These are phyloP conservation scores for Backusella sp. DNA, from an alignment of 192 early-diverging fungal genomes.

Conservation along the genomic window DNA sequence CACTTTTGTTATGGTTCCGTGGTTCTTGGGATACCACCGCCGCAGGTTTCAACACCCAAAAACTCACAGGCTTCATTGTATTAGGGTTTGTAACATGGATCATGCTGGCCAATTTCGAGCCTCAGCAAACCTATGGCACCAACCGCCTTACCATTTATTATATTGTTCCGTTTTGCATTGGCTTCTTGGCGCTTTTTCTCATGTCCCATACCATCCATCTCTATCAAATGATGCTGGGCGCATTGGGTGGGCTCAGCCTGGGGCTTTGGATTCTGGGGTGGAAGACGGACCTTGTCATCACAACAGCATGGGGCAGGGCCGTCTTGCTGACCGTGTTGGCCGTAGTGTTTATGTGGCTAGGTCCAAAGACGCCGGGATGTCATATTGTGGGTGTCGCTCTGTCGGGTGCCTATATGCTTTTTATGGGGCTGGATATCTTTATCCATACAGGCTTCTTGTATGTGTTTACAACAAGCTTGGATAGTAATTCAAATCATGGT, in stretches of 20 bases:
- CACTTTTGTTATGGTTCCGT: slow-evolving; percentile 33
- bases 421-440: slow-evolving; percentile 41
- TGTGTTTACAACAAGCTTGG: slow-evolving; percentile 5
- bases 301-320: slow-evolving; percentile 34
- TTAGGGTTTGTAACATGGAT: slow-evolving; percentile 39
- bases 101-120: slow-evolving; percentile 42
- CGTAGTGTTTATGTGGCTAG: slow-evolving; percentile 24
- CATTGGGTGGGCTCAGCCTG: slow-evolving; percentile 31
- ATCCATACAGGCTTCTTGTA: slow-evolving; percentile 44
- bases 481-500: slow-evolving; percentile 23
- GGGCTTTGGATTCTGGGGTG: slow-evolving; percentile 48
- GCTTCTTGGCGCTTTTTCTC: slow-evolving; percentile 34
- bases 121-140: slow-evolving; percentile 23
- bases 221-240: slow-evolving; percentile 37
- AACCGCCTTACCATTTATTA: slow-evolving; percentile 32
- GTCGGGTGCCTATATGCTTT: slow-evolving; percentile 38
- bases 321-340: slow-evolving; percentile 36
- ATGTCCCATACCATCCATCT: slow-evolving; percentile 36
- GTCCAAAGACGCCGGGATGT: not conserved
- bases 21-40: slow-evolving; percentile 11
- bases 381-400: slow-evolving; percentile 33
- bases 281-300: slow-evolving; percentile 33
- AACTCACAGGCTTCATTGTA: slow-evolving; percentile 40
- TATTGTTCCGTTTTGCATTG: slow-evolving; percentile 36
- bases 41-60: slow-evolving; percentile 12